A percentile compares a stretch with the other conserved stretches of the same genome.
phyloP scores from a whole-genome alignment of 495 filamentous ascomycete genomes.

The Penicillium soppii region DNA sequence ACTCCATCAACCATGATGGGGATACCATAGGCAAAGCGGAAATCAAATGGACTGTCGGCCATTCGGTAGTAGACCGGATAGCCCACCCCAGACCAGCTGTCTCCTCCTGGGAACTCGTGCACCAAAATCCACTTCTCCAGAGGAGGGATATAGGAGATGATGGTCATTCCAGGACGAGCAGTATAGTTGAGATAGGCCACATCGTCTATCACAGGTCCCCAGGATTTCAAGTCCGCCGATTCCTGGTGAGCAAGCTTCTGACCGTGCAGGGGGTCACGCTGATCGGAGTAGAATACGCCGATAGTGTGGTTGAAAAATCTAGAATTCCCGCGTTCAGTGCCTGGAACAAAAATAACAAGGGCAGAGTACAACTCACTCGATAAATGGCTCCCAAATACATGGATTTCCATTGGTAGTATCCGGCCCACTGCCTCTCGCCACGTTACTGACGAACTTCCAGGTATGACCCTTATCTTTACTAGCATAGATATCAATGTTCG shows the following conservation, averaged over 20 bases:
- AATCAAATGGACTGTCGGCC: constrained; percentile 46
- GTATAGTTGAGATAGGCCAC: constrained; percentile 54
- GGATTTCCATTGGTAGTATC: constrained; percentile 55
- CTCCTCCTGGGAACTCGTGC: constrained; percentile 49
- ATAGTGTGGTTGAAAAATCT: constrained; percentile 47
- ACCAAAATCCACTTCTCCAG: constrained; percentile 55
- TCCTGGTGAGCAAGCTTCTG: constrained; percentile 62
- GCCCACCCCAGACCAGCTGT: constrained; percentile 32
- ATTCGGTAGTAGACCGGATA: constrained; percentile 48
- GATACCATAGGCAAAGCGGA: constrained; percentile 19
- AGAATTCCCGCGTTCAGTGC: constrained; percentile 3
- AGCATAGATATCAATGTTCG: constrained; percentile 65
- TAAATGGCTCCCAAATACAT: constrained; percentile 64
- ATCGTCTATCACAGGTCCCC: constrained; percentile 55
- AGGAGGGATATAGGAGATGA: constrained; percentile 47
- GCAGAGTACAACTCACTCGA: constrained; percentile 22
- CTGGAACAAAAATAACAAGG: not conserved
- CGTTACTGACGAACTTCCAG: constrained; percentile 59
- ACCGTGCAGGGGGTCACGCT: constrained; percentile 57
- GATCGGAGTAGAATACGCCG: constrained; percentile 62
- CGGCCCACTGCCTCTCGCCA: constrained; percentile 55
- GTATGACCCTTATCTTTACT: constrained; percentile 51
- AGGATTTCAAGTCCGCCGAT: constrained; percentile 49
- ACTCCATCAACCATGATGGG: constrained; percentile 35
- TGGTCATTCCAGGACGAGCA: constrained; percentile 63